Evolutionary conservation across 805 yeast species (phyloP).

Genomic region (Cephaloascus fragrans): DNA sequence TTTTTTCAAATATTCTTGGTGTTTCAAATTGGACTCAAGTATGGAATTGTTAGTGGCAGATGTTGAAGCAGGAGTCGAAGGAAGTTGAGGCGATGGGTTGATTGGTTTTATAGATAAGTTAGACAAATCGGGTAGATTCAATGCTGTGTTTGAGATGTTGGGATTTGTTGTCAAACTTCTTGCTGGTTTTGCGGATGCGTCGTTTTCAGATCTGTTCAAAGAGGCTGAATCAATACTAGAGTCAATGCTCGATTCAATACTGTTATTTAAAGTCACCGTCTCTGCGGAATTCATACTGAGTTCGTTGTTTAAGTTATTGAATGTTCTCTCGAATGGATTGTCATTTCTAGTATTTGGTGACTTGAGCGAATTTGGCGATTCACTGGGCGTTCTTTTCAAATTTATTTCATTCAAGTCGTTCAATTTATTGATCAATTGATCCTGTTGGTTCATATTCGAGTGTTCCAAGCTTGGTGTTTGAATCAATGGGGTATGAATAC

Average conservation of each 20-base stretch:
- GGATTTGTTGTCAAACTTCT: background rate
- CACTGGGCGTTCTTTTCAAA: conserved; percentile 1
- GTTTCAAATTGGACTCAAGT: conserved; percentile 12
- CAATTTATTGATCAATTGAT: background rate
- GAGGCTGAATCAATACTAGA: background rate
- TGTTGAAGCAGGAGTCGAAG: background rate
- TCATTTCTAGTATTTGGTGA: conserved; percentile 6
- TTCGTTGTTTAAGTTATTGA: conserved; percentile 2
- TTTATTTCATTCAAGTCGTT: background rate
- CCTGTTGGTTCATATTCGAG: background rate
- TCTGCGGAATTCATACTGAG: background rate
- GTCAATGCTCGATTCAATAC: background rate
- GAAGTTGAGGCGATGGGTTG: too few relatives aligned
- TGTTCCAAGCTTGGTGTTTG: background rate
- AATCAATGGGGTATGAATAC: conserved; percentile 4
- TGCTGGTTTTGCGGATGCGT: background rate
- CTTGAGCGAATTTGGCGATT: background rate
- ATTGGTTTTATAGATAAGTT: too few relatives aligned
- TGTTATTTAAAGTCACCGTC: background rate
- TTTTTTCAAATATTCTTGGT: conserved; percentile 22
- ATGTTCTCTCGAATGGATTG: conserved; percentile 1
- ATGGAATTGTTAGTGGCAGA: too few relatives aligned
- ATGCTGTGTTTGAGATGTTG: background rate
- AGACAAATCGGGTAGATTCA: too few relatives aligned
- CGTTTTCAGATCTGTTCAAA: too few relatives aligned